phyloP scores from a whole-genome alignment of 208 protist genomes.

The Herpetomonas tarakana region DNA sequence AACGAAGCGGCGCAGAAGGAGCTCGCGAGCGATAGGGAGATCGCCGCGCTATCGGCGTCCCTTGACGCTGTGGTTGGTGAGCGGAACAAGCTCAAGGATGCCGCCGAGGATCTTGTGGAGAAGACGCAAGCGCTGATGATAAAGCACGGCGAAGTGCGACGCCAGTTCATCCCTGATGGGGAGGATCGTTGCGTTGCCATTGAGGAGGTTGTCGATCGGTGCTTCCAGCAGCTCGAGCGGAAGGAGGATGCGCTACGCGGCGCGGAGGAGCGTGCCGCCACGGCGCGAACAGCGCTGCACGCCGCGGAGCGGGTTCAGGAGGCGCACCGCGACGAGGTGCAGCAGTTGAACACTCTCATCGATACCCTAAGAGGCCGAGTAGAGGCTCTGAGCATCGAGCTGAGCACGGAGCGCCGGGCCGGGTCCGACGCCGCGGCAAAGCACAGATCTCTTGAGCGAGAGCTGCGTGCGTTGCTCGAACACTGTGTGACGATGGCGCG shows the following conservation, averaged over 20 bases:
- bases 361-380: background rate
- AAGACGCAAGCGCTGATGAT: constrained; percentile 7
- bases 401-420: background rate
- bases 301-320: background rate
- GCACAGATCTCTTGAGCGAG: background rate
- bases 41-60: background rate
- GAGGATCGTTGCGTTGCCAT: constrained; percentile 10
- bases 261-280: constrained; percentile 1
- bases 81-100: constrained; percentile 8
- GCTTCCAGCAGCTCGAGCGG: constrained; percentile 11
- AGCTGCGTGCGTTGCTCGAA: background rate
- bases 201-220: constrained; percentile 12
- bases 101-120: constrained; percentile 4
- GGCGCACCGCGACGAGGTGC: background rate
- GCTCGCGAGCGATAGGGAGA: background rate
- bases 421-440: background rate
- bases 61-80: background rate
- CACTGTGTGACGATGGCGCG: background rate
- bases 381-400: background rate
- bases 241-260: background rate
- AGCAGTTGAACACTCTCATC: background rate
- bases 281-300: background rate
- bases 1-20: background rate
- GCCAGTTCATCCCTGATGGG: constrained; percentile 12
- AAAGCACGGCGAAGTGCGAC: constrained; percentile 7